Conservation (phyloP, 805 yeast genomes). For the Zygosaccharomyces pseudorouxii region DNA sequence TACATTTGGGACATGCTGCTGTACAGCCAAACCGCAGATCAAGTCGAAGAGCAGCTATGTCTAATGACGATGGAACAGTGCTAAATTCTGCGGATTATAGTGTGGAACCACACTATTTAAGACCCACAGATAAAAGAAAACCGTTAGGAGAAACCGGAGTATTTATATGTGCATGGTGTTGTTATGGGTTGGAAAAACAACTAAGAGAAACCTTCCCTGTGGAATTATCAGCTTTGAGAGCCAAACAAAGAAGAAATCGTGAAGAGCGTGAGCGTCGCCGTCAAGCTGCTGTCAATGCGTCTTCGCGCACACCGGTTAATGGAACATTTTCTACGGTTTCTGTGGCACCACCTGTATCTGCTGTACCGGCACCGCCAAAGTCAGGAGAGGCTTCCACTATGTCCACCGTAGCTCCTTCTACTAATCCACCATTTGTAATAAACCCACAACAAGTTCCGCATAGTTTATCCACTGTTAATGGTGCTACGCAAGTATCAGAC, state of each 20-base stretch:
- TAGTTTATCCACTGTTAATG: not conserved
- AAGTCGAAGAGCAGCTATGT: constrained; percentile 16
- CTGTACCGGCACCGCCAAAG: not conserved
- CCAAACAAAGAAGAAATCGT: constrained; percentile 23
- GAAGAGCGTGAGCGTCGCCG: constrained; percentile 31
- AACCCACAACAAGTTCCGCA: not conserved
- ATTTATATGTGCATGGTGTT: constrained; percentile 28
- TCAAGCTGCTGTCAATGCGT: constrained; percentile 14
- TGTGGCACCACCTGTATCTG: not conserved
- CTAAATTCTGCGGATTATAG: constrained; percentile 4
- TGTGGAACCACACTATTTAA: constrained; percentile 8
- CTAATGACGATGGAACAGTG: not conserved
- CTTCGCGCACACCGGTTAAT: constrained; percentile 1
- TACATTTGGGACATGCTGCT: constrained; percentile 17
- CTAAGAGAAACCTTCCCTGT: constrained; percentile 23
- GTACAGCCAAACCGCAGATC: constrained; percentile 18
- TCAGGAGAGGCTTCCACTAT: not conserved
- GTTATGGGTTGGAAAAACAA: constrained; percentile 21
- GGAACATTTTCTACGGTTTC: constrained; percentile 1
- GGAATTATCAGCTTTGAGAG: constrained; percentile 23
- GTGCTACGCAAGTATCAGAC: not conserved
- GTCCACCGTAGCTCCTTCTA: not conserved
- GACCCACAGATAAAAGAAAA: constrained; percentile 28
- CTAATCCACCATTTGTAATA: not conserved
- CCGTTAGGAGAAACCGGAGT: constrained; percentile 20